Conservation (phyloP, 108 stramenopile genomes). For the Cyclotella cryptica region DNA sequence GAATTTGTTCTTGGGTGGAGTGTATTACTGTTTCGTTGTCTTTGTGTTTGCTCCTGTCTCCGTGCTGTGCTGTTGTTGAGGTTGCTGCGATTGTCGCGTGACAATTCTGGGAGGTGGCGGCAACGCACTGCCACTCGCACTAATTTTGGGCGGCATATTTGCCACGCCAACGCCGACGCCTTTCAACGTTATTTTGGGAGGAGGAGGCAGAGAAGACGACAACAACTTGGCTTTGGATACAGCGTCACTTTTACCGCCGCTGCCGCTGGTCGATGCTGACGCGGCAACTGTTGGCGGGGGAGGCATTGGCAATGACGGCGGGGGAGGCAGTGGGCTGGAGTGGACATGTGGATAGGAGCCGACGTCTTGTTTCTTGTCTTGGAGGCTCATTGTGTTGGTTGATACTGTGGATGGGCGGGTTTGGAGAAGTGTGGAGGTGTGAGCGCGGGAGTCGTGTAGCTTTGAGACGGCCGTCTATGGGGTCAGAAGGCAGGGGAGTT, state of each 20-base stretch:
- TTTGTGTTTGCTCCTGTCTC: slow-evolving; percentile 12
- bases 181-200: slow-evolving; percentile 3
- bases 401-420: too few species aligned
- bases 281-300: background rate
- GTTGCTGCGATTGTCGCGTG: background rate
- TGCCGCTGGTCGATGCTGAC: background rate
- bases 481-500: too few species aligned
- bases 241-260: background rate
- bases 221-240: background rate
- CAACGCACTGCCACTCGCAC: background rate
- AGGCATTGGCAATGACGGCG: background rate
- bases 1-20: slow-evolving; percentile 45
- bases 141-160: background rate
- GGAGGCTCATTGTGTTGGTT: too few species aligned
- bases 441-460: too few species aligned
- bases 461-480: too few species aligned
- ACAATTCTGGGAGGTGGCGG: background rate
- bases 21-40: slow-evolving; percentile 1
- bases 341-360: too few species aligned
- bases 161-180: background rate
- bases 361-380: too few species aligned
- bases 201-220: slow-evolving; percentile 26
- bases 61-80: background rate
- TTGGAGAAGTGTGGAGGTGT: too few species aligned
- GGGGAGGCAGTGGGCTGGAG: background rate